Conservation (phyloP, 371 early-diverging fungal species). For the Mucor piriformis region DNA sequence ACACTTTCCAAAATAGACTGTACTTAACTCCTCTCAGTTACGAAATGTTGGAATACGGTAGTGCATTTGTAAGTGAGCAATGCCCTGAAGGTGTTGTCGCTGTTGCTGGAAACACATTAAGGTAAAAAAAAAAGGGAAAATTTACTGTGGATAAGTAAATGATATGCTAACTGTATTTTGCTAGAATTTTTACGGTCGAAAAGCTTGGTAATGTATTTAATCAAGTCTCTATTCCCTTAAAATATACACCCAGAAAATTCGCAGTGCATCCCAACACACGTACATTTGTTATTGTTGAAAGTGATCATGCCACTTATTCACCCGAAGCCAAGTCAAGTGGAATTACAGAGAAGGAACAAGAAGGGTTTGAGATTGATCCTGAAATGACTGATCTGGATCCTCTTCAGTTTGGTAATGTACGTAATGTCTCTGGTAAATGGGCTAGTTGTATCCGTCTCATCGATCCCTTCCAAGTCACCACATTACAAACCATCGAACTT, state of each 20-base stretch:
- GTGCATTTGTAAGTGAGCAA: constrained; percentile 88
- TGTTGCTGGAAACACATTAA: constrained; percentile 81
- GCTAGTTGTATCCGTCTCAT: constrained; percentile 87
- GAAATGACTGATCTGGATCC: constrained; percentile 51
- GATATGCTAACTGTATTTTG: too few relatives aligned
- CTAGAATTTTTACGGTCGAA: constrained; percentile 85
- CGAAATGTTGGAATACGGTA: constrained; percentile 80
- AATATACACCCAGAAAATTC: constrained; percentile 89
- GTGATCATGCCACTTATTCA: constrained; percentile 81
- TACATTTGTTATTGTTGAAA: constrained; percentile 87
- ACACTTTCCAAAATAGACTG: constrained; percentile 74
- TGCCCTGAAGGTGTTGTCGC: constrained; percentile 91
- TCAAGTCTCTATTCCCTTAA: constrained; percentile 81
- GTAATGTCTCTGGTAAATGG: constrained; percentile 79
- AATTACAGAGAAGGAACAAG: constrained; percentile 57
- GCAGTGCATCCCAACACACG: constrained; percentile 71
- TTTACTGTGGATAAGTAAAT: too few relatives aligned
- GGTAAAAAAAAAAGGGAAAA: constrained; percentile 22
- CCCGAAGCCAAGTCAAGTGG: constrained; percentile 62
- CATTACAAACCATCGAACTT: constrained; percentile 72
- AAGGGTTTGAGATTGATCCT: constrained; percentile 57
- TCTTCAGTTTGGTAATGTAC: constrained; percentile 74
- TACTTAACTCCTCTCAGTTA: constrained; percentile 66
- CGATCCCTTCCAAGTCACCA: constrained; percentile 82
- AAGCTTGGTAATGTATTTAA: constrained; percentile 84